Base-by-base conservation (phyloP, 148 eudicot genomes). In the Pouteria glomerata region DNA sequence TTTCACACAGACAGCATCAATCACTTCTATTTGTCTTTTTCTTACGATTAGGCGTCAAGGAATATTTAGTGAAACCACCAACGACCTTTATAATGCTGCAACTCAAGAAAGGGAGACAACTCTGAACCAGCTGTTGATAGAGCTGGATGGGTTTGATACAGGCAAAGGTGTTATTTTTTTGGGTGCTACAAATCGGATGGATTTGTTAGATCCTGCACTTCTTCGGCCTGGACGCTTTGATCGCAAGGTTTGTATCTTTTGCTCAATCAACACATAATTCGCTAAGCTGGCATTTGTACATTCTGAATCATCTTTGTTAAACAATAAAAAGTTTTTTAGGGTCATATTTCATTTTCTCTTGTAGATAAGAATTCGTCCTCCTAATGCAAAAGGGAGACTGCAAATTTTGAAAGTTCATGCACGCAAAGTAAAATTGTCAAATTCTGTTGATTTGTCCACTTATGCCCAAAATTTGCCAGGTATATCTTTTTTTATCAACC, bases 211-310 rank as follows among this genome's bases (percentile, higher is more conserved):
- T 75, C 98, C 98, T 70, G 98, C 98, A 26, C 97, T 93, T 77
- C 98, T 93, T 79, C 91, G 98, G 41, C 98, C 98, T 11, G 98
- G 98, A 64, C 96, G 98, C 74, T 93, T 93, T 86, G 98, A 93
- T 84, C 90, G 98, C 66, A 93, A 93, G 96, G 98, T 93, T 72
- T 65, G 86, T 69, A 44, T n/a, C n/a, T n/a, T n/a, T n/a, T n/a
- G n/a, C n/a, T 34, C 27, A 57, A 29, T 48, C 12, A 27, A 12
- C 13, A 1, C 19, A n/a, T 51, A 51, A 51, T 24, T 19, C 27
- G 39, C 37, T 42, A 33, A 47, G 70, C 56, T 62, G 45, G 31
- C 10, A 26, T 47, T 47, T 37, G 2, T 18, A 26, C n/a, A 33
- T 21, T 39, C 23, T 56, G 16, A 6, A 6, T 42, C 51, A 4